These are phyloP conservation scores for Dichomitus squalens DNA, from an alignment of 1,284 basidiomycete genomes.

Conservation along the genomic window DNA sequence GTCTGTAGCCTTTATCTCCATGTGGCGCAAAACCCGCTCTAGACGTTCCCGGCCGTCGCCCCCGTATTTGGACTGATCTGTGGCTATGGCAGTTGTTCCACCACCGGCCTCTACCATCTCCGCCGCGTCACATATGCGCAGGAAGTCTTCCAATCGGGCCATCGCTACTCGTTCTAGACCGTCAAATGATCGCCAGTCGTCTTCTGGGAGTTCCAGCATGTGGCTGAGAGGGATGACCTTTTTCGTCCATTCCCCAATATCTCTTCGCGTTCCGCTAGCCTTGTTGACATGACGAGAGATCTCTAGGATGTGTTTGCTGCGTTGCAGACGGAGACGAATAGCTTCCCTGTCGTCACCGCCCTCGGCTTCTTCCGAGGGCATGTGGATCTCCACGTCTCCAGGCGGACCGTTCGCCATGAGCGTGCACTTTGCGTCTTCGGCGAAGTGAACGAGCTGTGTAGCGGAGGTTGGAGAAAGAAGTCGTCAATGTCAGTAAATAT, in stretches of 20 bases:
- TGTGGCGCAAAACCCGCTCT: background rate
- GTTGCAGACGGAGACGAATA: conserved; percentile 47
- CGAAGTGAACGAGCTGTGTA: conserved; percentile 47
- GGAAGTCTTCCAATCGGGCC: conserved; percentile 35
- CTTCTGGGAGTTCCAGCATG: conserved; percentile 19
- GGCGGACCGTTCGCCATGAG: conserved; percentile 57
- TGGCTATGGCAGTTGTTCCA: background rate
- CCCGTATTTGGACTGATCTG: background rate
- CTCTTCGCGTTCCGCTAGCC: conserved; percentile 1
- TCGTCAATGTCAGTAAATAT: background rate
- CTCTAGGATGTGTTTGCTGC: conserved; percentile 42
- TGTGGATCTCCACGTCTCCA: conserved; percentile 51
- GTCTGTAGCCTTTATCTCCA: background rate
- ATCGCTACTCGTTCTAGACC: conserved; percentile 35
- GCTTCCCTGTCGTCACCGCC: conserved; percentile 19
- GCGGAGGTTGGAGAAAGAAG: background rate
- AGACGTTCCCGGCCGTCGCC: background rate
- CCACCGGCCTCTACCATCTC: conserved; percentile 23
- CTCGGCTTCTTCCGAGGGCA: conserved; percentile 24
- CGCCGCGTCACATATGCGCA: conserved; percentile 39
- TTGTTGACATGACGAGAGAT: conserved; percentile 40
- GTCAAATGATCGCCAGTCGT: conserved; percentile 38
- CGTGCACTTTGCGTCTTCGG: conserved; percentile 44
- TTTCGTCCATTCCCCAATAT: conserved; percentile 37
- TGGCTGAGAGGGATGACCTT: conserved; percentile 35